These are phyloP conservation scores for Collybia mongolica DNA, from an alignment of 768 basidiomycete species.

Conservation along the genomic window DNA sequence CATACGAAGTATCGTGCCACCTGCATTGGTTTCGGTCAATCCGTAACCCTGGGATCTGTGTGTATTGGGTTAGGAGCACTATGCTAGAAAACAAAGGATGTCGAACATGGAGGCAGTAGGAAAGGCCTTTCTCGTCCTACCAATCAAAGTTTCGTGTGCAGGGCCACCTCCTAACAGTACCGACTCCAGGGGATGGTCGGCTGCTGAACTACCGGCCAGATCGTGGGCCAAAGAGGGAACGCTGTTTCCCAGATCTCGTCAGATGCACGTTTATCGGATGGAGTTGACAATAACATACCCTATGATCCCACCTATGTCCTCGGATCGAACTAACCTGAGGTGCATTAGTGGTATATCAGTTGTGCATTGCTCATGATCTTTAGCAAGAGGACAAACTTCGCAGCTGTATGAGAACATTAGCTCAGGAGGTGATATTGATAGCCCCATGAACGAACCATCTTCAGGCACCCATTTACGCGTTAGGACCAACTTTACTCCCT, in stretches of 20 bases:
- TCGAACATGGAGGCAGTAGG: conserved; percentile 27
- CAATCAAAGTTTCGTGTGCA: conserved; percentile 30
- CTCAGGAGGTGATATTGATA: not conserved
- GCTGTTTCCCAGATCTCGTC: conserved; percentile 16
- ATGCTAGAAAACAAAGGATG: too few relatives aligned
- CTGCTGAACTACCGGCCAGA: conserved; percentile 40
- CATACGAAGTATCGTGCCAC: too few relatives aligned
- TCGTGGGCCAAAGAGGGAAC: conserved; percentile 59
- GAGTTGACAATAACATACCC: conserved; percentile 27
- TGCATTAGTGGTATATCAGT: not conserved
- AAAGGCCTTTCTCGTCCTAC: conserved; percentile 30
- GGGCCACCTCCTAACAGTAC: conserved; percentile 42
- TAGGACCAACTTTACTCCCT: conserved; percentile 44
- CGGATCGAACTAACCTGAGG: conserved; percentile 37
- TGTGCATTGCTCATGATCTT: not conserved
- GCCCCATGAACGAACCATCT: conserved; percentile 30
- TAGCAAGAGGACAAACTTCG: conserved; percentile 21
- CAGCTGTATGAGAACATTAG: conserved; percentile 18
- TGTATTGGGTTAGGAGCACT: not conserved
- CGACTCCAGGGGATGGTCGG: conserved; percentile 31
- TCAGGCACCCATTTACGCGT: conserved; percentile 51
- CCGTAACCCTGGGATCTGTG: conserved; percentile 42
- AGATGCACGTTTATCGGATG: not conserved
- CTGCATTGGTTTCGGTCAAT: conserved; percentile 49
- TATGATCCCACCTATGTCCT: conserved; percentile 43